Evolutionary conservation across 192 early-diverging fungal species (phyloP), one percentile per base, ranked within the genome.

Genomic region (Polychytrium aggregatum): DNA sequence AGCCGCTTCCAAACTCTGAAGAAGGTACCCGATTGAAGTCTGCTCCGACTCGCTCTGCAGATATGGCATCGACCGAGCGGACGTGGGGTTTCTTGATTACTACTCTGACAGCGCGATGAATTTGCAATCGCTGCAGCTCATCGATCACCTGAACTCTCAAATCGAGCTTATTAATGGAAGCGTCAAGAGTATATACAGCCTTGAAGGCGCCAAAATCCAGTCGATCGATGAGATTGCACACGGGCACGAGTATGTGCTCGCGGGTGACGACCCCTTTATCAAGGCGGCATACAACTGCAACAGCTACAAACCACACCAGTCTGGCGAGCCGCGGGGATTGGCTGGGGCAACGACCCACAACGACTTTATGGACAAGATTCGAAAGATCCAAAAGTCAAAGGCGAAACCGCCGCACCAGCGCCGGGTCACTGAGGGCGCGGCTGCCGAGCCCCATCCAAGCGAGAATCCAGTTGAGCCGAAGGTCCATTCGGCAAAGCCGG

Each of bases 251-350:
- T 72, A 73, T 47, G 73, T 76, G 3, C 53, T 71, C 13, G 65
- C 64, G 13, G 64, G 52, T 29, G 62, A 69, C 46, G 73, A 68
- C 46, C 60, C 61, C 5, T 72, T 76, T 44, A 58, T 58, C 22
- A 46, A 55, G 20, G 48, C 46, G 16, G 22, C 26, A 31, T 76
- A 76, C 44, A 72, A 76, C 57, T 21, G 66, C 39, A 71, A 71
- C n/a, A n/a, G n/a, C n/a, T n/a, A n/a, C n/a, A n/a, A n/a, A n/a
- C n/a, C n/a, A n/a, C n/a, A n/a, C n/a, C n/a, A n/a, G n/a, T n/a
- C n/a, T n/a, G n/a, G n/a, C n/a, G n/a, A n/a, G n/a, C n/a, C n/a
- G n/a, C n/a, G n/a, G n/a, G n/a, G n/a, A n/a, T n/a, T n/a, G n/a
- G n/a, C n/a, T n/a, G n/a, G n/a, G n/a, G n/a, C n/a, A n/a, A n/a